Base-by-base conservation (phyloP, 164 flowering plant genomes). In the Akebia trifoliata region DNA sequence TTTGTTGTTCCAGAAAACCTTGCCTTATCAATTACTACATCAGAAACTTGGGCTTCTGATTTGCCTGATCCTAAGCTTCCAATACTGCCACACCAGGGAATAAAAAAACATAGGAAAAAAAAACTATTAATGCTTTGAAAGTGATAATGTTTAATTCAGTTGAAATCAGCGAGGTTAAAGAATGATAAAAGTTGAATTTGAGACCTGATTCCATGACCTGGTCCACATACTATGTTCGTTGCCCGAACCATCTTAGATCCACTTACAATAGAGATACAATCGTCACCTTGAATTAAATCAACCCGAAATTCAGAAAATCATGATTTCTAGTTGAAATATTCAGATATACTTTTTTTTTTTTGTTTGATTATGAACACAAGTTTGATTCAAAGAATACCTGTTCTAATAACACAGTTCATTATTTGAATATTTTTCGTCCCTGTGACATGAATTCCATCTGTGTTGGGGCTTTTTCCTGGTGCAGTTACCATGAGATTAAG, bases 401-500 rank as follows among this genome's bases (percentile, higher is more conserved):
- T 84, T 29, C 65, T 51, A 6, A 88, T 78, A 28, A 61, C 64
- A 62, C 61, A 73, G 29, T 59, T 76, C 0, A 35, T 38, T 5
- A 90, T 67, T 1, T 35, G 55, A 28, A 85, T 72, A 25, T 73
- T 75, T 48, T 74, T 74, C 35, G 85, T 73, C 0, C 7, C 51
- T 0, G 87, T 66, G 50, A 90, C 71, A 60, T 90, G 92, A 63
- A 87, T 78, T 28, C 95, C 95, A 69, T 87, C 95, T 0, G 95
- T 87, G 57, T 87, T 85, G 10, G 91, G 95, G 68, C 91, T 87
- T 1, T 70, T 50, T 38, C 48, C 83, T 4, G 95, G 89, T 18
- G 89, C 69, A 14, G 59, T 71, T 4, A 85, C 65, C 18, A 15
- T 7, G 12, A 87, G 64, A 58, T 72, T 64, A 3, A 60, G 60